Evolutionary conservation across 768 basidiomycete genomes (phyloP).

Genomic region (Tephrocybe rancida): DNA sequence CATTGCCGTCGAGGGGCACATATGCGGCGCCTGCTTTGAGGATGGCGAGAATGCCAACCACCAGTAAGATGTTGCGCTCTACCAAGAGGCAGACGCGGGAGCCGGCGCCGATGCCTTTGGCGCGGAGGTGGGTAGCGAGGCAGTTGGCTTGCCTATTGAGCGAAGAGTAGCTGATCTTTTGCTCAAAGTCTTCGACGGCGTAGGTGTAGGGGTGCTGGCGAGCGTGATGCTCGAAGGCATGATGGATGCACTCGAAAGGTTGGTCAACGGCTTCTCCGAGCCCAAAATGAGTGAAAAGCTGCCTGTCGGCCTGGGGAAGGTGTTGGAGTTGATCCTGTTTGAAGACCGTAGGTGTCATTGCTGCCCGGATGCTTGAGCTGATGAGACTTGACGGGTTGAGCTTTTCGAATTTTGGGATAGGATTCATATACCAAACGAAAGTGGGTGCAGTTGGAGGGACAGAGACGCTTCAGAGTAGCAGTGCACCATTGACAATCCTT

Average conservation of each 20-base stretch:
- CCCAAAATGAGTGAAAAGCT: conserved; percentile 7
- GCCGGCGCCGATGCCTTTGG: conserved; percentile 44
- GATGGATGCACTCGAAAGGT: conserved; percentile 6
- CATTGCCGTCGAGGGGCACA: conserved; percentile 58
- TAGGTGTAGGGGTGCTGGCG: background rate
- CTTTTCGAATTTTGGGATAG: conserved; percentile 16
- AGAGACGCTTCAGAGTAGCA: background rate
- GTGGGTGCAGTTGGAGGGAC: conserved; percentile 46
- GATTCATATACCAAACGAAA: conserved; percentile 53
- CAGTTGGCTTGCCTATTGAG: conserved; percentile 49
- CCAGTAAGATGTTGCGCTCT: conserved; percentile 54
- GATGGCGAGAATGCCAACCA: conserved; percentile 55
- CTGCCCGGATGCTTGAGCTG: conserved; percentile 9
- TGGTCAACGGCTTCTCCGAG: conserved; percentile 2
- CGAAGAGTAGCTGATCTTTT: conserved; percentile 50
- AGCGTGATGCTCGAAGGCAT: conserved; percentile 11
- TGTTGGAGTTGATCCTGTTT: conserved; percentile 7
- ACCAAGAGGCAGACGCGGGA: conserved; percentile 58
- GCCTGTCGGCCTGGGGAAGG: conserved; percentile 5
- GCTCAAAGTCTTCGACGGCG: conserved; percentile 52
- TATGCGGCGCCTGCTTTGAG: conserved; percentile 62
- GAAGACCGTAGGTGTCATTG: background rate
- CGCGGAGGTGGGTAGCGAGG: conserved; percentile 44
- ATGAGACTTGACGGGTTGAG: conserved; percentile 40
- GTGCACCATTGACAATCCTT: background rate